Percentiles rank a stretch among this genome's conserved stretches.
These are phyloP conservation scores for Colletotrichum sp. DNA, from an alignment of 2,329 filamentous ascomycete species.

Conservation along the genomic window DNA sequence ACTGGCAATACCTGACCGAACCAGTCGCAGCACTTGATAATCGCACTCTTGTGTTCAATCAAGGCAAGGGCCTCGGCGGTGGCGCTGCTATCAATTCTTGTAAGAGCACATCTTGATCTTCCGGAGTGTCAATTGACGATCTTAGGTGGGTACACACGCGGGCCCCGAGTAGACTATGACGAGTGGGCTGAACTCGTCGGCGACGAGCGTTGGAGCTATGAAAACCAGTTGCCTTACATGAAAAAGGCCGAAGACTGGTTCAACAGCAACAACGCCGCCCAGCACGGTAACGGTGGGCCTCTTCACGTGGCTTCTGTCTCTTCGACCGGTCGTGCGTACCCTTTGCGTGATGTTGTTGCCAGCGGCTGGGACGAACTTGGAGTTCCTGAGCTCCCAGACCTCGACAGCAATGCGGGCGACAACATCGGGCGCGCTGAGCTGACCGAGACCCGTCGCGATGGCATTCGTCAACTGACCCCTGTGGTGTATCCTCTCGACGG, in stretches of 20 bases:
- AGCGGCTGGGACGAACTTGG: conserved; percentile 47
- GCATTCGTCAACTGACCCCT: conserved; percentile 28
- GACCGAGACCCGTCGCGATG: conserved; percentile 27
- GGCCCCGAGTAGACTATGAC: conserved; percentile 48
- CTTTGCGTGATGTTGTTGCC: conserved; percentile 37
- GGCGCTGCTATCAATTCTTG: conserved; percentile 8
- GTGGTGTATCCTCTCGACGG: conserved; percentile 28
- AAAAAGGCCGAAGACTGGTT: conserved; percentile 24
- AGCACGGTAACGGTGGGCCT: conserved; percentile 44
- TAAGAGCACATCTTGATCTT: background rate
- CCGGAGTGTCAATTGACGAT: background rate
- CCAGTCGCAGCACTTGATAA: conserved; percentile 19
- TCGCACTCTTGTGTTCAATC: background rate
- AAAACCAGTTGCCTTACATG: conserved; percentile 30
- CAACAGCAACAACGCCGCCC: conserved; percentile 30
- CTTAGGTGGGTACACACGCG: conserved; percentile 45
- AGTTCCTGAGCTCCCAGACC: conserved; percentile 28
- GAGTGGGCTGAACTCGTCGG: conserved; percentile 38
- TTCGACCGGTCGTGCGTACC: conserved; percentile 39
- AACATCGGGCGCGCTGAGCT: conserved; percentile 37
- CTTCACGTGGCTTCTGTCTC: conserved; percentile 35
- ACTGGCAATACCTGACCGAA: conserved; percentile 38
- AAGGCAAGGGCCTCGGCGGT: conserved; percentile 11
- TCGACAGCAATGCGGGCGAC: conserved; percentile 27
- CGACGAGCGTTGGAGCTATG: conserved; percentile 45